These are phyloP conservation scores for Auricularia auricula-judae DNA, from an alignment of 768 basidiomycete species.

Conservation along the genomic window DNA sequence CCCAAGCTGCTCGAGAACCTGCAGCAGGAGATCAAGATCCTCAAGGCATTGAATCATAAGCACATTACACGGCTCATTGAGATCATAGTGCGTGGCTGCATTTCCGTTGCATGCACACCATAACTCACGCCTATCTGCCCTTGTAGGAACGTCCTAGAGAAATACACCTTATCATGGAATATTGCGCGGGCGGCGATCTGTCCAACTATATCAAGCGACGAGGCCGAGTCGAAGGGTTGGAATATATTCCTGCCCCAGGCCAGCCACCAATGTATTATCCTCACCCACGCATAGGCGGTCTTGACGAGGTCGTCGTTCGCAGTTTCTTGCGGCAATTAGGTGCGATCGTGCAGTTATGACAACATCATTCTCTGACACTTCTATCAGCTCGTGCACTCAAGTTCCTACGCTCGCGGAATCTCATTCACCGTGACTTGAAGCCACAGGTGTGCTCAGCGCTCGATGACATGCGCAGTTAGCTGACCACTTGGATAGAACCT, in stretches of 20 bases:
- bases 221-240: constrained; percentile 82
- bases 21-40: constrained; percentile 95
- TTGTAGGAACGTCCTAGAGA: constrained; percentile 30
- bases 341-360: constrained; percentile 21
- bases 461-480: background rate
- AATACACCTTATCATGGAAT: constrained; percentile 93
- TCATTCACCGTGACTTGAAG: constrained; percentile 96
- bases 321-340: constrained; percentile 89
- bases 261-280: constrained; percentile 75
- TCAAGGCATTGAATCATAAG: constrained; percentile 84
- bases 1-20: constrained; percentile 93
- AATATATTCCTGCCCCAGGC: constrained; percentile 62
- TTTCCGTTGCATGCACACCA: background rate
- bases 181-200: constrained; percentile 90
- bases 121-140: constrained; percentile 1
- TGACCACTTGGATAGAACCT: constrained; percentile 50
- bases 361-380: background rate
- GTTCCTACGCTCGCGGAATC: constrained; percentile 76
- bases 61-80: constrained; percentile 91
- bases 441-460: constrained; percentile 51
- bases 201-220: constrained; percentile 96
- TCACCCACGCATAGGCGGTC: constrained; percentile 82
- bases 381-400: constrained; percentile 80
- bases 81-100: constrained; percentile 52
- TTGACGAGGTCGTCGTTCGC: constrained; percentile 82